Base-by-base conservation (phyloP, 2,329 filamentous ascomycete genomes). In the Tolypocladium pustulatum region DNA sequence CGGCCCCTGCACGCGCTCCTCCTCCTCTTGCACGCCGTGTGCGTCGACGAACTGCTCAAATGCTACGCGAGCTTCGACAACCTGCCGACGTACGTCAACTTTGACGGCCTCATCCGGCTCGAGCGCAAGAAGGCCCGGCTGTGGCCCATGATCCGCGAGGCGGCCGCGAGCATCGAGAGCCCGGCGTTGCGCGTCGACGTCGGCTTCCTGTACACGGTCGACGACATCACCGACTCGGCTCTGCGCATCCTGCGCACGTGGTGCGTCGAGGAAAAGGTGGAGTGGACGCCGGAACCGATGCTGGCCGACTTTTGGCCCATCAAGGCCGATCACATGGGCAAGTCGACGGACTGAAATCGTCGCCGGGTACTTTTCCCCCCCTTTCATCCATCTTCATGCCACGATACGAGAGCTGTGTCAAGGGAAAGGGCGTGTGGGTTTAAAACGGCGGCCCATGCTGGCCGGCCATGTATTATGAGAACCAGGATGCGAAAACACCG, bases 21-120 rank as follows among this genome's bases (percentile, higher is more conserved):
- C 2, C 64, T 75, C 51, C 73, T 80, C 62, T 69, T 82, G 41
- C 72, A 79, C 56, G 75, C 72, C 17, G 64, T 78, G 9, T 71
- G 75, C 53, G 66, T 76, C 37, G 79, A 81, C 60, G 75, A 81
- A 65, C 65, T 77, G n/a, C 67, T 76, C 41, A 71, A 71, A 60
- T 72, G 70, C 38, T 74, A 72, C 54, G 52, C 62, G 10, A 66
- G 62, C 53, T 63, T 61, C 37, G 68, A 69, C 49, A 61, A 57
- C 32, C 57, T 54, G 3, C 38, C 46, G 17, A 36, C 55, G 8
- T 60, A 60, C 51, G 57, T 65, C 27, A 59, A 61, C 9, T 55
- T 63, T 20, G 63, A 66, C 7, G 61, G 61, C 5, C 46, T 72
- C 3, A 57, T 71, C 25, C 55, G 62, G 32, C 61, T 66, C 25